These are phyloP conservation scores for Spatholobus suberectus DNA, from an alignment of 306 rosid species.

Conservation along the genomic window DNA sequence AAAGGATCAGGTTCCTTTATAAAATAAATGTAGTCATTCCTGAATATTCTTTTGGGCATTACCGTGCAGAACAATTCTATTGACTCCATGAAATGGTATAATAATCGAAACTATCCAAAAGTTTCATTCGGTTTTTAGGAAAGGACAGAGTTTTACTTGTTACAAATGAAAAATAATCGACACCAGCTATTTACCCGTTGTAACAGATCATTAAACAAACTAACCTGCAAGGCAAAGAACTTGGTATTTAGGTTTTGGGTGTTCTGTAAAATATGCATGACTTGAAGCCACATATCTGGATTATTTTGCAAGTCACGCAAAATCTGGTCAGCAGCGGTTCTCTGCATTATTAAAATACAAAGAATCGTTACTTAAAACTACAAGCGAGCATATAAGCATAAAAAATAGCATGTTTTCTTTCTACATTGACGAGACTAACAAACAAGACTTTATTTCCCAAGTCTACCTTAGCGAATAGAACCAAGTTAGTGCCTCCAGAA, in stretches of 20 bases:
- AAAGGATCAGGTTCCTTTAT: not conserved
- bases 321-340: constrained; percentile 89
- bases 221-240: constrained; percentile 93
- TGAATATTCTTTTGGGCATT: not conserved
- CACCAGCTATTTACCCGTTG: not conserved
- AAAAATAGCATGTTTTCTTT: not conserved
- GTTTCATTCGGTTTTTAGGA: not conserved
- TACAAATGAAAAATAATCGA: not conserved
- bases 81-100: not conserved
- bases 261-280: constrained; percentile 90
- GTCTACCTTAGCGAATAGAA: not conserved
- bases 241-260: constrained; percentile 82
- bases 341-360: constrained; percentile 50
- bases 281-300: constrained; percentile 97
- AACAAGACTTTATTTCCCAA: not conserved
- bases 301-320: constrained; percentile 92
- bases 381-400: not conserved
- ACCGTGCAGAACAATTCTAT: not conserved
- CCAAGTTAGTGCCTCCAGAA: not conserved
- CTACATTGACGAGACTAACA: not conserved
- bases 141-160: not conserved
- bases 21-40: not conserved
- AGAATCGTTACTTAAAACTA: not conserved
- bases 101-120: not conserved
- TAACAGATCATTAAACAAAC: constrained; percentile 23